Evolutionary conservation across 345 rosid genomes (phyloP), one percentile per base, ranked within the genome.

Genomic region (Lepidium didymum): DNA sequence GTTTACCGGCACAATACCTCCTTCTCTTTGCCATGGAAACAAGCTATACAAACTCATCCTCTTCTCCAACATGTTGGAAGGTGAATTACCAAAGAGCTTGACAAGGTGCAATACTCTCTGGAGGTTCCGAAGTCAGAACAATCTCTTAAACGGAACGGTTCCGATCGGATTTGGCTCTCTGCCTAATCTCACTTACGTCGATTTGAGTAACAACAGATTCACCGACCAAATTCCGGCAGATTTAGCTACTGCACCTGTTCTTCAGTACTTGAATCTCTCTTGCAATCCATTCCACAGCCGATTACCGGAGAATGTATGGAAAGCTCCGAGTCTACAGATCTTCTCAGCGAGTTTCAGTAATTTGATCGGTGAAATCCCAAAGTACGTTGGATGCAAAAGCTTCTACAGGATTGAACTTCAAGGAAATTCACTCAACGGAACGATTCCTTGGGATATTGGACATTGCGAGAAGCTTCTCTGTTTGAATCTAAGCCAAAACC

Each of bases 341-440:
- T 84, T 95, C 75, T 85, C 96, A 0, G 96, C 99, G 15, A 76
- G 86, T 41, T 86, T 82, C 13, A 58, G 83, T 53, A 51, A 82
- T 10, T 50, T 91, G 35, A 71, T 63, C 2, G 96, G 94, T 0
- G 75, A 78, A 68, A 78, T 95, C 38, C 99, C 99, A 0, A 88
- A 84, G 41, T 95, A 87, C 62, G 60, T 80, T 10, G 89, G 86
- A 7, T 95, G 99, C 73, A 76, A 68, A 27, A 79, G 62, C 72
- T 69, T 95, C 42, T 95, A 95, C 76, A 91, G 74, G 72, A 82
- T 95, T 40, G 96, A 95, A 62, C 78, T 95, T 23, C 91, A 86
- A 27, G 88, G 82, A 16, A 95, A 95, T 62, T 76, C 75, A 8
- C 76, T 95, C 7, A 86, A 81, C 72, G 92, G 94, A 3, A 84